A percentile compares a stretch with the other conserved stretches of the same genome.
phyloP scores from a whole-genome alignment of 805 yeast species.

The Lachancea sp. region DNA sequence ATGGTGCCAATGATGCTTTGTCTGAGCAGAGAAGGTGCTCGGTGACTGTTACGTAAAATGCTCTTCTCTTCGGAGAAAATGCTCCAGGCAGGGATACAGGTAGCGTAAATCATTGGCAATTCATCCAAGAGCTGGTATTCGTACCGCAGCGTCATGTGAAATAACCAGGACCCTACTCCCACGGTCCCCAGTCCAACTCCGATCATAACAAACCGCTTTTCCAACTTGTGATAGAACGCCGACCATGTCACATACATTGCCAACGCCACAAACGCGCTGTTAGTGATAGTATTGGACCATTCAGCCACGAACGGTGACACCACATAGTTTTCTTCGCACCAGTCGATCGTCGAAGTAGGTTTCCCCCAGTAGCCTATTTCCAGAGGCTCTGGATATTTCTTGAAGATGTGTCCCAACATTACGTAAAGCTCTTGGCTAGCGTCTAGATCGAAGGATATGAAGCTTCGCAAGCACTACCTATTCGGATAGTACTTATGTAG shows the following conservation, averaged over 20 bases:
- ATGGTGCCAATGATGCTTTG: constrained; percentile 10
- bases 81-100: constrained; percentile 90
- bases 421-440: background rate
- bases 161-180: constrained; percentile 90
- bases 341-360: constrained; percentile 91
- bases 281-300: constrained; percentile 80
- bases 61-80: constrained; percentile 55
- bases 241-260: constrained; percentile 63
- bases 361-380: constrained; percentile 69
- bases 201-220: constrained; percentile 61
- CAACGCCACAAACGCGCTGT: constrained; percentile 46
- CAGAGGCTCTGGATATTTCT: constrained; percentile 51
- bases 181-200: constrained; percentile 80
- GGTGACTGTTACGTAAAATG: constrained; percentile 17
- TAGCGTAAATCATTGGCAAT: constrained; percentile 96
- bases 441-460: background rate
- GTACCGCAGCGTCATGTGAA: constrained; percentile 91
- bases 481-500: too few species aligned
- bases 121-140: constrained; percentile 91
- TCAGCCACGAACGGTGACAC: constrained; percentile 84
- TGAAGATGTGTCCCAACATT: constrained; percentile 6
- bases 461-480: too few species aligned
- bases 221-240: constrained; percentile 55
- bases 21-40: constrained; percentile 8
- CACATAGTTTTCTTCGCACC: constrained; percentile 98